Evolutionary conservation across 768 basidiomycete species (phyloP).

Genomic region (Lactifluus rugatus): DNA sequence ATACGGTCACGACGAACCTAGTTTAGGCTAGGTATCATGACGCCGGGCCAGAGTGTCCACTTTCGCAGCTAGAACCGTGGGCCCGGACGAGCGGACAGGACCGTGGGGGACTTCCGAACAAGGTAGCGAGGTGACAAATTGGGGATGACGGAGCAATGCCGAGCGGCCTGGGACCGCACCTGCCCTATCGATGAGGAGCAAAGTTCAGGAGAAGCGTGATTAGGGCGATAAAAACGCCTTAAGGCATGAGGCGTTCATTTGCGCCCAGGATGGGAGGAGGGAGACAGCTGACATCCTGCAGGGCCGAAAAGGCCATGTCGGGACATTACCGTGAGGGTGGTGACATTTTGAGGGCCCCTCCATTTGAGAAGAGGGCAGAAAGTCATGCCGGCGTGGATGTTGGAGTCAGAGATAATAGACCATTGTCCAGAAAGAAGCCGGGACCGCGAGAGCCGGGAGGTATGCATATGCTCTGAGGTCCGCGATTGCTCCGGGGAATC

Average conservation of each 20-base stretch:
- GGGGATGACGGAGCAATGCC: conserved; percentile 10
- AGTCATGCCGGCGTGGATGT: conserved; percentile 1
- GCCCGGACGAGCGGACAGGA: conserved; percentile 19
- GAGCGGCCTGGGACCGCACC: conserved; percentile 14
- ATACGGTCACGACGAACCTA: conserved; percentile 17
- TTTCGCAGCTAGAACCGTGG: conserved; percentile 14
- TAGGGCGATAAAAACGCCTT: conserved; percentile 19
- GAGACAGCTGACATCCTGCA: conserved; percentile 18
- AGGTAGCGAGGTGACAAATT: conserved; percentile 15
- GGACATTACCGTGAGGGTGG: conserved; percentile 17
- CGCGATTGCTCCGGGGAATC: conserved; percentile 18
- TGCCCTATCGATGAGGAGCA: conserved; percentile 20
- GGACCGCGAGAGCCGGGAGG: conserved; percentile 10
- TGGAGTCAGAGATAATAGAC: conserved; percentile 10
- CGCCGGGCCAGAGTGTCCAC: conserved; percentile 11
- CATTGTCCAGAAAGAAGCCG: conserved; percentile 5
- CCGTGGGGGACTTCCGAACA: conserved; percentile 14
- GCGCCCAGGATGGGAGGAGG: conserved; percentile 20
- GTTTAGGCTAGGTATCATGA: conserved; percentile 15
- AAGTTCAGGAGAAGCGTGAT: conserved; percentile 20
- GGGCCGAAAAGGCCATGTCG: conserved; percentile 15
- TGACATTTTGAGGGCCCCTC: conserved; percentile 15
- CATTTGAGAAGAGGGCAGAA: conserved; percentile 4
- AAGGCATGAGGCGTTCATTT: conserved; percentile 22
- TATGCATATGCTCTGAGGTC: conserved; percentile 9